Evolutionary conservation across 805 yeast species (phyloP).

Genomic region (Kuraishia ogatae): DNA sequence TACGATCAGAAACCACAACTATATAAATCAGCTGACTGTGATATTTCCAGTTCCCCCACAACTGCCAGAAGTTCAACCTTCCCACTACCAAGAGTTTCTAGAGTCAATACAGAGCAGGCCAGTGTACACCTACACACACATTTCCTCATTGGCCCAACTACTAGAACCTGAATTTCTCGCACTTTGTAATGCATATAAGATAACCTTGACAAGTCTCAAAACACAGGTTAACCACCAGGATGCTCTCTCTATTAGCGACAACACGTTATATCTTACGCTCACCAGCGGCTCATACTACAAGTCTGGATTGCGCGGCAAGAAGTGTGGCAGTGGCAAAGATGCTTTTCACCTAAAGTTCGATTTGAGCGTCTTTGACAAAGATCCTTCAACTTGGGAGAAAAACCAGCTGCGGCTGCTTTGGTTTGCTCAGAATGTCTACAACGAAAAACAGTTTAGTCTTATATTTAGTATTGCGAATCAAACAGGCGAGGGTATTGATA

Average conservation of each 20-base stretch:
- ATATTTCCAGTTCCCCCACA: slow-evolving; percentile 6
- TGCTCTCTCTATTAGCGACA: slow-evolving; percentile 18
- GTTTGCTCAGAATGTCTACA: slow-evolving; percentile 18
- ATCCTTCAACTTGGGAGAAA: slow-evolving; percentile 6
- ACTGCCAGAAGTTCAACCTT: not conserved
- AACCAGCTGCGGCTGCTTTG: slow-evolving; percentile 20
- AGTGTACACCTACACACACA: not conserved
- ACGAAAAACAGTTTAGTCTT: slow-evolving; percentile 1
- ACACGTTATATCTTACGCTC: slow-evolving; percentile 19
- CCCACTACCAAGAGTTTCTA: not conserved
- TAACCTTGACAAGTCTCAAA: slow-evolving; percentile 5
- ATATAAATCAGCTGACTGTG: slow-evolving; percentile 16
- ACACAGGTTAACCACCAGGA: slow-evolving; percentile 22
- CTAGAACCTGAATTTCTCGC: not conserved
- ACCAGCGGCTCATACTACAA: slow-evolving; percentile 19
- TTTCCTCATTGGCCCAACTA: not conserved
- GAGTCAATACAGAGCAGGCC: not conserved
- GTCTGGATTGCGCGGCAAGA: slow-evolving; percentile 24
- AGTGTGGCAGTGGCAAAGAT: slow-evolving; percentile 12
- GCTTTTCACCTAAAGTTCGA: slow-evolving; percentile 16
- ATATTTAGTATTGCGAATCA: not conserved
- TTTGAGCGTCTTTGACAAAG: slow-evolving; percentile 7
- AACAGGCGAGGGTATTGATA: not conserved
- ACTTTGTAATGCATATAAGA: not conserved
- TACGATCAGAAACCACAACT: slow-evolving; percentile 15